A percentile compares a stretch with the other conserved stretches of the same genome.
Conservation (phyloP, 148 eudicot genomes). For the Polygonum aviculare region DNA sequence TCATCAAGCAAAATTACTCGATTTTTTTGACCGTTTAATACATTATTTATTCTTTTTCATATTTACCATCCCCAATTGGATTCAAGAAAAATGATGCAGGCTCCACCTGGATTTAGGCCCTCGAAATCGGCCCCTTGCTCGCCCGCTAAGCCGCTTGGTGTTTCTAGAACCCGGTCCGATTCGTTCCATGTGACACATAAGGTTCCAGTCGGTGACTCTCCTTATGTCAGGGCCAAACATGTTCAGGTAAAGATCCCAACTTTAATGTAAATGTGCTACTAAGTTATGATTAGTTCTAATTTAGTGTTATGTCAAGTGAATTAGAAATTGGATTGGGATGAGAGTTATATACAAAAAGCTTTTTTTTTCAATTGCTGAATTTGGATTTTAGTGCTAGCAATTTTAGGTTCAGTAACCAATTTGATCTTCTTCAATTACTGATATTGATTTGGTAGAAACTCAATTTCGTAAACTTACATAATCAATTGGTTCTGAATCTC, state of each 20-base stretch:
- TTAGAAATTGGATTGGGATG: neutral
- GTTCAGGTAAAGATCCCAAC: conserved; percentile 49
- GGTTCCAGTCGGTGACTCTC: conserved; percentile 85
- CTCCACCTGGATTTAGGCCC: conserved; percentile 65
- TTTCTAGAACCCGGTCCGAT: conserved; percentile 73
- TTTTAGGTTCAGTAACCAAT: neutral
- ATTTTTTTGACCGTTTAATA: neutral
- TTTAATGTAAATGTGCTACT: neutral
- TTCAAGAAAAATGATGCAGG: conserved; percentile 53
- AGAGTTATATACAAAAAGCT: neutral
- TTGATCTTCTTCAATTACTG: neutral
- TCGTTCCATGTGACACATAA: conserved; percentile 84
- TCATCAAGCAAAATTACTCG: neutral
- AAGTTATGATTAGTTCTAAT: neutral
- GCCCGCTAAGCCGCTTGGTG: conserved; percentile 75
- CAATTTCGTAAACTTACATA: neutral
- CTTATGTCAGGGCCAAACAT: conserved; percentile 94
- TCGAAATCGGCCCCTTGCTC: conserved; percentile 86
- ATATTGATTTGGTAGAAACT: neutral
- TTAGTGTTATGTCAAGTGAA: neutral
- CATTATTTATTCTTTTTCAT: neutral
- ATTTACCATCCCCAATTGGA: neutral
- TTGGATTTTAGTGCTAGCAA: neutral
- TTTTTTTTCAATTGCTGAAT: neutral
- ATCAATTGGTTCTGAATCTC: too few species aligned